Percentiles rank a stretch among this genome's conserved stretches.
Evolutionary conservation across 345 rosid genomes (phyloP).

Genomic region (Trapa incisa): DNA sequence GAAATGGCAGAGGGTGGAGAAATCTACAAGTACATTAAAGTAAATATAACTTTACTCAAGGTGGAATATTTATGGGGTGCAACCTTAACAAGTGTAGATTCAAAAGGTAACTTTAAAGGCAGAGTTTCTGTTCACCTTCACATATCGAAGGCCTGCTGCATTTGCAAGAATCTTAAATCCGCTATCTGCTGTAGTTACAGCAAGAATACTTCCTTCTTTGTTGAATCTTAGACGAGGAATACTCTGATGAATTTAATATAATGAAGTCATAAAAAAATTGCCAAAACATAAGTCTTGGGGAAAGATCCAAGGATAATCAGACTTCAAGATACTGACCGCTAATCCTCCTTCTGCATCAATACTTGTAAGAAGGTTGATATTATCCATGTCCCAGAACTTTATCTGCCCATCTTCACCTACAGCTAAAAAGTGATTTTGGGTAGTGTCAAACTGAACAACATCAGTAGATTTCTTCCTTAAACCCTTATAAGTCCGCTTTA

Average conservation of each 20-base stretch:
- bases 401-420: slow-evolving; percentile 82
- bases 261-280: not conserved
- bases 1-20: slow-evolving; percentile 42
- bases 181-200: slow-evolving; percentile 71
- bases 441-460: slow-evolving; percentile 70
- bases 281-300: too few species aligned
- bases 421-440: slow-evolving; percentile 77
- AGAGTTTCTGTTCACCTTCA: slow-evolving; percentile 45
- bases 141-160: slow-evolving; percentile 46
- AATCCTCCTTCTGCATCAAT: slow-evolving; percentile 84
- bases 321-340: slow-evolving; percentile 41
- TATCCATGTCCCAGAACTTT: slow-evolving; percentile 94
- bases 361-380: slow-evolving; percentile 33
- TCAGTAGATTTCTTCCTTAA: slow-evolving; percentile 52
- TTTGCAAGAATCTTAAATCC: slow-evolving; percentile 90
- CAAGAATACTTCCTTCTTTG: slow-evolving; percentile 83
- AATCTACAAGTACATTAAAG: slow-evolving; percentile 18
- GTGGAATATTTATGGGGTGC: slow-evolving; percentile 4
- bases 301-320: not conserved
- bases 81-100: slow-evolving; percentile 50
- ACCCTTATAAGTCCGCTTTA: slow-evolving; percentile 61
- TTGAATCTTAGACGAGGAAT: slow-evolving; percentile 71
- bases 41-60: not conserved
- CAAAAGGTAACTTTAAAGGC: slow-evolving; percentile 65
- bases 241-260: slow-evolving; percentile 28